phyloP scores from a whole-genome alignment of 2,329 filamentous ascomycete genomes.

The Daldinia sp. region DNA sequence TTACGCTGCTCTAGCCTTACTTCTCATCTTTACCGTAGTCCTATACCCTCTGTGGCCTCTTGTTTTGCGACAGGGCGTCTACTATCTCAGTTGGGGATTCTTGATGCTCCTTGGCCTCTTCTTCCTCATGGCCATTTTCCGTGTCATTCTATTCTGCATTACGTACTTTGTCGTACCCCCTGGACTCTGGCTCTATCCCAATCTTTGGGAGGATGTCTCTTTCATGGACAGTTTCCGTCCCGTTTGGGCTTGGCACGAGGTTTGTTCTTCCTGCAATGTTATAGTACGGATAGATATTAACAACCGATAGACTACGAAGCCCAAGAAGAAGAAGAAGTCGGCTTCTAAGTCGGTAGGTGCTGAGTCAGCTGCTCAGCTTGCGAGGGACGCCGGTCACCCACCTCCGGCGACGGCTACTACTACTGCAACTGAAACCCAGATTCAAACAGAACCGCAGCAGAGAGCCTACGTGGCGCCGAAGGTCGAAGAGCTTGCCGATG shows the following conservation, averaged over 20 bases:
- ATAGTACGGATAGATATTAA: constrained; percentile 18
- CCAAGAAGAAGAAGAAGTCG: constrained; percentile 68
- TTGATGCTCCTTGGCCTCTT: constrained; percentile 89
- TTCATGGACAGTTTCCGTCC: constrained; percentile 98
- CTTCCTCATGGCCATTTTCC: constrained; percentile 97
- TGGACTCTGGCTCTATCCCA: constrained; percentile 97
- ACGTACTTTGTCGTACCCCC: constrained; percentile 87
- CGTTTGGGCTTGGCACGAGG: constrained; percentile 98
- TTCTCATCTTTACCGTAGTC: constrained; percentile 86
- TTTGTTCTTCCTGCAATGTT: constrained; percentile 53
- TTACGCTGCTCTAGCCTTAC: constrained; percentile 83
- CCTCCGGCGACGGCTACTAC: constrained; percentile 63
- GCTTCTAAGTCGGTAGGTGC: constrained; percentile 53
- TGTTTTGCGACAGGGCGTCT: constrained; percentile 88
- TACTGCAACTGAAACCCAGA: constrained; percentile 64
- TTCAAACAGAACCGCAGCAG: constrained; percentile 54
- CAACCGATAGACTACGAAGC: constrained; percentile 45
- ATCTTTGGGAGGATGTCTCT: constrained; percentile 97
- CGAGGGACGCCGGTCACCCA: constrained; percentile 61
- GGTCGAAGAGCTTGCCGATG: constrained; percentile 61
- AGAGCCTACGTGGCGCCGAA: constrained; percentile 58
- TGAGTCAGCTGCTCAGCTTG: constrained; percentile 53
- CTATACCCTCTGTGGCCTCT: constrained; percentile 97
- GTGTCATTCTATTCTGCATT: constrained; percentile 90
- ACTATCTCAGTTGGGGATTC: constrained; percentile 96